Conservation (phyloP, 441 rosid species). For the Raphanus hybrid region DNA sequence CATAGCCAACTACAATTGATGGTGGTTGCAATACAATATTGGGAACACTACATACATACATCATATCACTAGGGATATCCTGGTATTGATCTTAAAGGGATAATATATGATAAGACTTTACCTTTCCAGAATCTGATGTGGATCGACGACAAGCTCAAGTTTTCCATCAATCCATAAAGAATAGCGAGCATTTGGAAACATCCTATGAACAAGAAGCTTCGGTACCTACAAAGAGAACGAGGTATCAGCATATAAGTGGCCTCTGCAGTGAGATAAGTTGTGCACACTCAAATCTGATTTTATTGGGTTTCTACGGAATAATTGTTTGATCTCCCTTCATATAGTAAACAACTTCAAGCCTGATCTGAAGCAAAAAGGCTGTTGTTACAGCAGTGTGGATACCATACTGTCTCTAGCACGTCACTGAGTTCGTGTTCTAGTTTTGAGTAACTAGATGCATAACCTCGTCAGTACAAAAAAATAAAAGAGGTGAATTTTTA, state of each 20-base stretch:
- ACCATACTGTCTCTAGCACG: constrained; percentile 15
- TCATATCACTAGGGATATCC: background rate
- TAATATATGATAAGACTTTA: background rate
- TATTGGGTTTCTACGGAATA: background rate
- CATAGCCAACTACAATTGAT: background rate
- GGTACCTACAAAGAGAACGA: background rate
- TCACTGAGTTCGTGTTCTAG: background rate
- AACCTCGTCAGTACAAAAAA: constrained; percentile 2
- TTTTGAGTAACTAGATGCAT: constrained; percentile 4
- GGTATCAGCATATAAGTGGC: background rate
- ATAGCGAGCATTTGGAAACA: constrained; percentile 4
- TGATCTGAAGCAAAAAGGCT: constrained; percentile 18
- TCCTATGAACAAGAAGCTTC: constrained; percentile 6
- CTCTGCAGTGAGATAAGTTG: background rate
- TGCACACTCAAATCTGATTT: background rate
- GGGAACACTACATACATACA: background rate
- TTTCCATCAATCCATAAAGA: constrained; percentile 3
- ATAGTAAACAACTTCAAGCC: constrained; percentile 17
- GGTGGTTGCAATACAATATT: background rate
- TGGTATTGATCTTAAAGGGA: constrained; percentile 2
- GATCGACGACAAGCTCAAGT: constrained; percentile 6
- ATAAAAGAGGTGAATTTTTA: constrained; percentile 22
- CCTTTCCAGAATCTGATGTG: constrained; percentile 6
- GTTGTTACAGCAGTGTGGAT: constrained; percentile 13
- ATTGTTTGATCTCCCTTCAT: background rate